Evolutionary conservation across 768 basidiomycete genomes (phyloP).

Genomic region (Kwoniella europaea): DNA sequence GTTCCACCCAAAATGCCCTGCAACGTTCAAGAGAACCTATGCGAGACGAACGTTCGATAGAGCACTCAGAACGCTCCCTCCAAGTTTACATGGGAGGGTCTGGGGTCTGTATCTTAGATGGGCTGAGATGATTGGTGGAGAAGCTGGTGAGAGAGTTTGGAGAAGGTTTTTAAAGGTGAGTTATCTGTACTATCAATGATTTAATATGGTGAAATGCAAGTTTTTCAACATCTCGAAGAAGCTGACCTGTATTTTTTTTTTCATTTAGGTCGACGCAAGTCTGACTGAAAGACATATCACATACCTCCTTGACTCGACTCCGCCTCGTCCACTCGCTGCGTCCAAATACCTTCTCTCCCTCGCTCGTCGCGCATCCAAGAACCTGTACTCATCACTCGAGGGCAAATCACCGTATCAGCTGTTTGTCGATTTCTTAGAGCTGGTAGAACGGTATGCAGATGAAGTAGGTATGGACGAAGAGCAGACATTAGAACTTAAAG

Average conservation of each 20-base stretch:
- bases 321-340: conserved; percentile 83
- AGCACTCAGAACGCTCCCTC: conserved; percentile 87
- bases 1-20: conserved; percentile 84
- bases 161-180: conserved; percentile 85
- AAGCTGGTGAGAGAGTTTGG: conserved; percentile 66
- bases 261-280: conserved; percentile 57
- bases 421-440: conserved; percentile 86
- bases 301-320: conserved; percentile 67
- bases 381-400: conserved; percentile 83
- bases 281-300: conserved; percentile 60
- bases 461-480: conserved; percentile 88
- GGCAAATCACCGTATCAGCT: conserved; percentile 95
- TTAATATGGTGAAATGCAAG: not conserved
- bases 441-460: conserved; percentile 86
- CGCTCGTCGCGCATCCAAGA: conserved; percentile 79
- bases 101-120: conserved; percentile 93
- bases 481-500: conserved; percentile 69
- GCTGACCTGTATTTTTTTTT: not conserved
- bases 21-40: conserved; percentile 81
- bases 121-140: conserved; percentile 81
- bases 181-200: conserved; percentile 7
- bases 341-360: conserved; percentile 85
- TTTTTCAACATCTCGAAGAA: not conserved
- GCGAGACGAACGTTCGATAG: conserved; percentile 93
- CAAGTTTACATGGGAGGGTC: conserved; percentile 85